Evolutionary conservation across 805 yeast genomes (phyloP), one percentile per base, ranked within the genome.

Genomic region (Torulaspora franciscae): DNA sequence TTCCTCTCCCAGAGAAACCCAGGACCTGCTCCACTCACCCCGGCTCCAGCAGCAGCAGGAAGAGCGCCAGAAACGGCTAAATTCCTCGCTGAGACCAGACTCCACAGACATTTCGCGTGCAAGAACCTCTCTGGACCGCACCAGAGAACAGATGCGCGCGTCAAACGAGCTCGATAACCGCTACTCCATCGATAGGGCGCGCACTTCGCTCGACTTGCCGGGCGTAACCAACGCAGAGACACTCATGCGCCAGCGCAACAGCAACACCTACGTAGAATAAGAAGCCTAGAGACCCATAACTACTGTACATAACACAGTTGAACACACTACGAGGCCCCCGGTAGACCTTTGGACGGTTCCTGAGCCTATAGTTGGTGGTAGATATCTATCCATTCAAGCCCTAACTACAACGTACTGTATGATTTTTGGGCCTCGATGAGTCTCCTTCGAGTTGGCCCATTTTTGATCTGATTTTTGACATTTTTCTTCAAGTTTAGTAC

Each of bases 131-230:
- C 47, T 70, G 37, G 73, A 70, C 35, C 55, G 61, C 42, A 68
- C 72, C 3, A 65, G 74, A 48, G 46, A 51, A 7, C 55, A 63
- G 4, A 69, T 69, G 73, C 40, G 64, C 40, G 58, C 65, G 32
- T 62, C 64, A 6, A 59, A 65, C 32, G 68, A 69, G 48, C 51
- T 69, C 17, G 69, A 66, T 46, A 63, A 61, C 26, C 58, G 73
- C 48, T 61, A 59, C 17, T 67, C 71, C 6, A 58, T 68, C 29
- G 73, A 70, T 36, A 63, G 67, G 36, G 72, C 72, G 1, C 62
- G 73, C 53, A 50, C 66, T 2, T 70, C 74, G 5, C 51, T 69
- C 24, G 74, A 70, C 11, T 49, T 70, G 25, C 74, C 74, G 4
- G 73, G 74, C 10, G 54, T 68, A 19, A 69, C 72, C 0, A 64